A percentile compares a stretch with the other conserved stretches of the same genome.
Evolutionary conservation across 176 grass and related monocot genomes (phyloP).

Genomic region (Alopecurus myosuroides): DNA sequence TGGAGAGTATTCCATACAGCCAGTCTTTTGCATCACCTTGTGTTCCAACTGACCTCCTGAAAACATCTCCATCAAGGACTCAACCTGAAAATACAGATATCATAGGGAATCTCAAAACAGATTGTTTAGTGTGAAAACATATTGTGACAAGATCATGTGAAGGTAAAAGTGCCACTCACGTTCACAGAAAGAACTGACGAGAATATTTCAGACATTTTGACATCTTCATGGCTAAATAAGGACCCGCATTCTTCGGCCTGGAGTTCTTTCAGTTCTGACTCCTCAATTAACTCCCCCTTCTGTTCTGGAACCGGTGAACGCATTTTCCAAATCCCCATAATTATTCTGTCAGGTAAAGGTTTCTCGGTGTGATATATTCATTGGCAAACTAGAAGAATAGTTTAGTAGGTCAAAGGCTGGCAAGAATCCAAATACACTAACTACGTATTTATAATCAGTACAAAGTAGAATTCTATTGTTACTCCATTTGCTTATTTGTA

Average conservation of each 20-base stretch:
- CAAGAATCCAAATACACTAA: neutral
- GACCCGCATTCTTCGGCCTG: conserved; percentile 51
- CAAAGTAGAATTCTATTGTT: neutral
- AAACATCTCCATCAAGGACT: conserved; percentile 89
- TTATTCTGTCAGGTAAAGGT: conserved; percentile 49
- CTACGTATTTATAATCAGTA: neutral
- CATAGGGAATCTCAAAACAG: neutral
- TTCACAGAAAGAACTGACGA: conserved; percentile 63
- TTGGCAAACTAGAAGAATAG: neutral
- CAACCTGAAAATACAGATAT: conserved; percentile 30
- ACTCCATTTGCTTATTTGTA: neutral
- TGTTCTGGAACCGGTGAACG: conserved; percentile 66
- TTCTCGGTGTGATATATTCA: neutral
- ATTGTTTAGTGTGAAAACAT: neutral
- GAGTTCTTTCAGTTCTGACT: conserved; percentile 51
- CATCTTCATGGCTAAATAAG: conserved; percentile 75
- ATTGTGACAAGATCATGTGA: neutral
- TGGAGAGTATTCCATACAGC: conserved; percentile 71
- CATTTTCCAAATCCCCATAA: conserved; percentile 80
- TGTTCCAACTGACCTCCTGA: conserved; percentile 67
- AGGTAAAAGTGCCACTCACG: conserved; percentile 38
- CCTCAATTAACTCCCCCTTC: conserved; percentile 53
- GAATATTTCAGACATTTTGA: conserved; percentile 78
- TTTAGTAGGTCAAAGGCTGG: neutral
- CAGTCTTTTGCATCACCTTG: conserved; percentile 83